These are phyloP conservation scores for Elsinoe fawcettii DNA, from an alignment of 2,329 filamentous ascomycete genomes.

Conservation along the genomic window DNA sequence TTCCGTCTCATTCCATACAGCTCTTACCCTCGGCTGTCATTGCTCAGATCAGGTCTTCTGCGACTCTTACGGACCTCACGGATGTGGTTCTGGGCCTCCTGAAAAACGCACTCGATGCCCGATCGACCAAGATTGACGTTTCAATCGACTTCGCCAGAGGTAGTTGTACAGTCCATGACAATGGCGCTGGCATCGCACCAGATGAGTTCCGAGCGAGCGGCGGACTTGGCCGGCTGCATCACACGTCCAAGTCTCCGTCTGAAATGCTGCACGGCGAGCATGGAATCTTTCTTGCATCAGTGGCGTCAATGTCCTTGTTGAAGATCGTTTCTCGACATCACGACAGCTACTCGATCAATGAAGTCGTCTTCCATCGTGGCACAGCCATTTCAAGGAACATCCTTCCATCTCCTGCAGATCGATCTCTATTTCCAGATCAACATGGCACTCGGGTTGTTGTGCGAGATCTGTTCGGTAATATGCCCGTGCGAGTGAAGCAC, in stretches of 20 bases:
- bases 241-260: constrained; percentile 63
- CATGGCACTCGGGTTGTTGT: constrained; percentile 72
- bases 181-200: constrained; percentile 69
- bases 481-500: constrained; percentile 85
- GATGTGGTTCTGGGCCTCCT: constrained; percentile 64
- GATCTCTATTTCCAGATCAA: constrained; percentile 31
- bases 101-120: constrained; percentile 78
- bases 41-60: constrained; percentile 77
- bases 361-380: constrained; percentile 63
- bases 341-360: constrained; percentile 53
- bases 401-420: constrained; percentile 19
- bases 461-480: constrained; percentile 75
- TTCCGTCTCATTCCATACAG: constrained; percentile 42
- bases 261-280: constrained; percentile 54
- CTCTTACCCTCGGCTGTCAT: constrained; percentile 63
- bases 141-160: constrained; percentile 68
- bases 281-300: constrained; percentile 69
- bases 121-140: constrained; percentile 60
- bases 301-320: constrained; percentile 68
- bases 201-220: constrained; percentile 63
- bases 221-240: constrained; percentile 58
- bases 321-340: constrained; percentile 65
- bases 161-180: constrained; percentile 72
- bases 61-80: constrained; percentile 66
- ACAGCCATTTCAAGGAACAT: constrained; percentile 54